phyloP scores from a whole-genome alignment of 208 protist genomes.

The Leishmania arabica region DNA sequence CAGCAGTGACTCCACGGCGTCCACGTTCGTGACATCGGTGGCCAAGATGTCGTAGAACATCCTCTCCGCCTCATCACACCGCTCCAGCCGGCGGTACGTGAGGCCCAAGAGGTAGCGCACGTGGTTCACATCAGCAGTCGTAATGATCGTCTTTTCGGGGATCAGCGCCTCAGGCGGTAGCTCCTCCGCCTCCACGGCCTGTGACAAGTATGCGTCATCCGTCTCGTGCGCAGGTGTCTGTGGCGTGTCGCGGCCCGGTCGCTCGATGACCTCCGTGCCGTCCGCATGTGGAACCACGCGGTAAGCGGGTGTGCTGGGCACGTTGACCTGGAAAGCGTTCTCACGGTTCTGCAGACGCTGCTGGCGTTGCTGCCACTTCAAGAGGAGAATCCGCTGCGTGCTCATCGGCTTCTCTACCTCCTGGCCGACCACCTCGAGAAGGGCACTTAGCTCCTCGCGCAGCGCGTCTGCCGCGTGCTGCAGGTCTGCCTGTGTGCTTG shows the following conservation, averaged over 20 bases:
- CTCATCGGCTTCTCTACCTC: constrained; percentile 44
- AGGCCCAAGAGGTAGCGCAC: constrained; percentile 71
- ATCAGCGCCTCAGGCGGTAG: constrained; percentile 12
- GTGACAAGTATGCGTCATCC: constrained; percentile 28
- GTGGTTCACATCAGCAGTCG: constrained; percentile 62
- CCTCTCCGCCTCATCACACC: constrained; percentile 49
- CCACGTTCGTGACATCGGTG: constrained; percentile 50
- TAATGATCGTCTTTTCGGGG: constrained; percentile 37
- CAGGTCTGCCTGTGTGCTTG: constrained; percentile 31
- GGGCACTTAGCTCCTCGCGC: constrained; percentile 32
- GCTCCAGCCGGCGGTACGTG: constrained; percentile 44
- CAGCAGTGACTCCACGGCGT: constrained; percentile 75
- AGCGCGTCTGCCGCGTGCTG: constrained; percentile 33
- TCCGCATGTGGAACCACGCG: constrained; percentile 27
- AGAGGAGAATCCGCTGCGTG: constrained; percentile 26
- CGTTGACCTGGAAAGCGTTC: constrained; percentile 21
- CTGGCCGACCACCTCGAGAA: constrained; percentile 36
- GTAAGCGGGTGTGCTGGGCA: constrained; percentile 1
- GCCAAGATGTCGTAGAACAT: constrained; percentile 50
- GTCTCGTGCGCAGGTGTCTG: constrained; percentile 1
- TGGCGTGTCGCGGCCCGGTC: constrained; percentile 14
- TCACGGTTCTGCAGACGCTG: constrained; percentile 25
- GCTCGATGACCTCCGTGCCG: constrained; percentile 33
- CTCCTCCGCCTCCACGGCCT: constrained; percentile 34
- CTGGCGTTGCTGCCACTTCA: constrained; percentile 47